These are phyloP conservation scores for Ceratobasidium sp. DNA, from an alignment of 1,284 basidiomycete species.

Conservation along the genomic window DNA sequence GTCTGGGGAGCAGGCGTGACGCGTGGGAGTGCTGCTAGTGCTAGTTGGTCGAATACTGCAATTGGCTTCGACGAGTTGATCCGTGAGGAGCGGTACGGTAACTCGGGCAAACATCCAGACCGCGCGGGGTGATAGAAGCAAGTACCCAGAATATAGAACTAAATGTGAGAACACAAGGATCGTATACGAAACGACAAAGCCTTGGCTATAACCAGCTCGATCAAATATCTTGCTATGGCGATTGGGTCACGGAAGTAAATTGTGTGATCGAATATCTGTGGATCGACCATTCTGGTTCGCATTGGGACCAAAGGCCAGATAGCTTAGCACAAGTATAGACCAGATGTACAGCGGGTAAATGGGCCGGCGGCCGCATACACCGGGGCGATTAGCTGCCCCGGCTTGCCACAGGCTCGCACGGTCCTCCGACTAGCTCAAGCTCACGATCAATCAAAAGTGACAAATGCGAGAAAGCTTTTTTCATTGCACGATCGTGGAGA, in stretches of 20 bases:
- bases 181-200: too few relatives aligned
- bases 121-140: too few relatives aligned
- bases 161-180: neutral
- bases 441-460: neutral
- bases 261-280: neutral
- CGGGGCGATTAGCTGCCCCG: neutral
- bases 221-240: slow-evolving; percentile 18
- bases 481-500: slow-evolving; percentile 5
- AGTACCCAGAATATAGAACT: too few relatives aligned
- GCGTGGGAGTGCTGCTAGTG: slow-evolving; percentile 9
- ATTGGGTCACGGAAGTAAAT: neutral
- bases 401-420: neutral
- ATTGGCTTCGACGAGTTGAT: too few relatives aligned
- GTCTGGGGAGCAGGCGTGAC: neutral
- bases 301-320: neutral
- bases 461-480: neutral
- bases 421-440: neutral
- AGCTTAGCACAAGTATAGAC: neutral
- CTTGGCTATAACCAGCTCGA: neutral
- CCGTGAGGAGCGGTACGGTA: too few relatives aligned
- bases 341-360: neutral
- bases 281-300: neutral
- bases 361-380: neutral
- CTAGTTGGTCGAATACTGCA: neutral
- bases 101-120: too few relatives aligned